Base-by-base conservation (phyloP, 179 eudicot genomes). In the Nepenthes alata region DNA sequence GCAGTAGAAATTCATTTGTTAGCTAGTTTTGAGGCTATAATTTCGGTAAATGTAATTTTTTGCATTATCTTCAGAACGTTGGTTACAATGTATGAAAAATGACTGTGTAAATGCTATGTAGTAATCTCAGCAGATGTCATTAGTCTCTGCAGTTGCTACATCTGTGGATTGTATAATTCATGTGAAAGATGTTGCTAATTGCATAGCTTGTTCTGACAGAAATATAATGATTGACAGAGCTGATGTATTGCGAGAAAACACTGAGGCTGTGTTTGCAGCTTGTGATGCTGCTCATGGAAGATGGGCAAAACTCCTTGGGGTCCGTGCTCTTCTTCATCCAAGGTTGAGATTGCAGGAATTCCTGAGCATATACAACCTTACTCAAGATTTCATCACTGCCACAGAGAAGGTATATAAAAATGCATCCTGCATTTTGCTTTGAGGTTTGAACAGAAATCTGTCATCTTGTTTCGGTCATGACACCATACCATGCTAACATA, bases 271-370 rank as follows among this genome's bases (percentile, higher is more conserved):
- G 54, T 90, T 90, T 85, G 97, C 99, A 54, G 97, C 91, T 58
- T 94, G 99, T 78, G 99, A 94, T 71, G 85, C 93, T 67, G 96
- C 97, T 68, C 97, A 94, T 81, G 97, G 91, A 74, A 90, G 97
- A 72, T 94, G 99, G 96, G 99, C 99, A 58, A 94, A 90, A 76
- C 89, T 94, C 49, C 89, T 94, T 77, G 97, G 97, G 41, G 96
- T 94, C 35, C 99, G 99, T 69, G 95, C 97, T 69, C 76, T 76
- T 72, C 86, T 94, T 75, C 99, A 94, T 67, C 91, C 94, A 45
- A 87, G 78, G 69, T 74, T 90, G 72, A 85, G 85, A 71, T 75
- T 94, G 80, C 87, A 74, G 62, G 99, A 94, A 67, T 94, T 94
- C 68, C 72, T 94, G 60, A 75, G 83, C 69, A 76, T 94, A 60